Percentiles rank a stretch among this genome's conserved stretches.
phyloP scores from a whole-genome alignment of 495 filamentous ascomycete species.

The Neurospora intermedia region DNA sequence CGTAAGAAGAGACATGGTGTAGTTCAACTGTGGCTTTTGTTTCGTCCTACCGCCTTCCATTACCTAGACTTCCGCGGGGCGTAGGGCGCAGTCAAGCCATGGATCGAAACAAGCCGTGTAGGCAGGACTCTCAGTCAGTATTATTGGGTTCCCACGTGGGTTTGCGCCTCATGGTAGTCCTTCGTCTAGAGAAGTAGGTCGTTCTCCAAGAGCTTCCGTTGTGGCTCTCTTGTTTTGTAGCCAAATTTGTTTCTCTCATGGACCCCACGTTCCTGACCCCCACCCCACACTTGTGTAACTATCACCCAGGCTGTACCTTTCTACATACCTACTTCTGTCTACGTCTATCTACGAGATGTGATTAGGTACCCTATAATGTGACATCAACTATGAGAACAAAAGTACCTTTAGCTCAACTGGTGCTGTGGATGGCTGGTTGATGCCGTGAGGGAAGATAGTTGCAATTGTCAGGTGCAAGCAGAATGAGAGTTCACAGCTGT shows the following conservation, averaged over 20 bases:
- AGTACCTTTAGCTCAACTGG: neutral
- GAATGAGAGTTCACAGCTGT: neutral
- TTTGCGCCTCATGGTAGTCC: neutral
- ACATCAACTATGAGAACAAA: neutral
- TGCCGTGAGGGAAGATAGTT: too few relatives aligned
- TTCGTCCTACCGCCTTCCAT: neutral
- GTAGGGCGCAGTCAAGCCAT: neutral
- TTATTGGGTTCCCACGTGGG: neutral
- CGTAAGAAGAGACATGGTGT: too few relatives aligned
- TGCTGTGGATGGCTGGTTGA: neutral
- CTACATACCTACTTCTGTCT: neutral
- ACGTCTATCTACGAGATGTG: neutral
- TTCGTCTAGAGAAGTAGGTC: neutral
- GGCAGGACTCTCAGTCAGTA: neutral
- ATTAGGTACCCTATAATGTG: neutral
- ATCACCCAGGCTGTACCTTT: neutral
- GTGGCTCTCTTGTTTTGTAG: neutral
- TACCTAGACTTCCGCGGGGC: neutral
- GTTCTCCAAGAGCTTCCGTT: neutral
- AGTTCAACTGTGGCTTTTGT: neutral
- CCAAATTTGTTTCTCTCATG: neutral
- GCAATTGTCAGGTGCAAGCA: neutral
- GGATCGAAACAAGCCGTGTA: neutral
- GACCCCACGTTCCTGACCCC: neutral
- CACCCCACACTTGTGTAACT: neutral